phyloP scores from a whole-genome alignment of 2,329 filamentous ascomycete species.

The Cercospora nicotianae region DNA sequence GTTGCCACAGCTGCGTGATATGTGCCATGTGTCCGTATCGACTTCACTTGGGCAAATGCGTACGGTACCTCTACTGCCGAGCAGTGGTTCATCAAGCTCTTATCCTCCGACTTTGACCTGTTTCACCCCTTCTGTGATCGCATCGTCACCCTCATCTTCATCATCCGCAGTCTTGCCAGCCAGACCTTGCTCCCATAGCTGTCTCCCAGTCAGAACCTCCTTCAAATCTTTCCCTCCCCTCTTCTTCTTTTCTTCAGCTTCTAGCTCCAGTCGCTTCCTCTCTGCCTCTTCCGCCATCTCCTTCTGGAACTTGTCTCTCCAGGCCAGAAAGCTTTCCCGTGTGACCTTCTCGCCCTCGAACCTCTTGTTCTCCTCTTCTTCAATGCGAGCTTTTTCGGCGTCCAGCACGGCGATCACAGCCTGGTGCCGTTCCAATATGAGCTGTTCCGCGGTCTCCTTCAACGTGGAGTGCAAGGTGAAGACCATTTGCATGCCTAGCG shows the following conservation, averaged over 20 bases:
- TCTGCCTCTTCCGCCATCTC: conserved; percentile 76
- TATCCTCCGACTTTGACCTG: conserved; percentile 64
- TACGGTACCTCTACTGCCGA: neutral
- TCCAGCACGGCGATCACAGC: conserved; percentile 58
- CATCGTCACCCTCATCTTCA: conserved; percentile 65
- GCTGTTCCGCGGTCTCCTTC: conserved; percentile 85
- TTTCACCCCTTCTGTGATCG: conserved; percentile 62
- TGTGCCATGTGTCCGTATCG: neutral
- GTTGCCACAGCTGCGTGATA: neutral
- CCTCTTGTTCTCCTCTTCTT: conserved; percentile 93
- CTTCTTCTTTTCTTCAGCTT: conserved; percentile 65
- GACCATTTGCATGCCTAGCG: conserved; percentile 95
- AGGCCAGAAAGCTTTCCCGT: conserved; percentile 78
- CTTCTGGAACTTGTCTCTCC: conserved; percentile 73
- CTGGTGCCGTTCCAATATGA: conserved; percentile 72
- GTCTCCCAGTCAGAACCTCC: conserved; percentile 69
- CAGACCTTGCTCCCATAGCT: conserved; percentile 52
- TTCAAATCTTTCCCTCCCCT: conserved; percentile 64
- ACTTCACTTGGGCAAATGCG: neutral
- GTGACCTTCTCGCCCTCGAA: conserved; percentile 91
- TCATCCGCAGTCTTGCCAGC: conserved; percentile 66
- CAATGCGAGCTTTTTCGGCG: conserved; percentile 59
- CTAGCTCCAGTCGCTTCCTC: conserved; percentile 60
- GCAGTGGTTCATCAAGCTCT: conserved; percentile 21
- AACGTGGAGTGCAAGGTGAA: conserved; percentile 85